These are phyloP conservation scores for Chrysosporium keratinophilum DNA, from an alignment of 2,329 filamentous ascomycete genomes.

Conservation along the genomic window DNA sequence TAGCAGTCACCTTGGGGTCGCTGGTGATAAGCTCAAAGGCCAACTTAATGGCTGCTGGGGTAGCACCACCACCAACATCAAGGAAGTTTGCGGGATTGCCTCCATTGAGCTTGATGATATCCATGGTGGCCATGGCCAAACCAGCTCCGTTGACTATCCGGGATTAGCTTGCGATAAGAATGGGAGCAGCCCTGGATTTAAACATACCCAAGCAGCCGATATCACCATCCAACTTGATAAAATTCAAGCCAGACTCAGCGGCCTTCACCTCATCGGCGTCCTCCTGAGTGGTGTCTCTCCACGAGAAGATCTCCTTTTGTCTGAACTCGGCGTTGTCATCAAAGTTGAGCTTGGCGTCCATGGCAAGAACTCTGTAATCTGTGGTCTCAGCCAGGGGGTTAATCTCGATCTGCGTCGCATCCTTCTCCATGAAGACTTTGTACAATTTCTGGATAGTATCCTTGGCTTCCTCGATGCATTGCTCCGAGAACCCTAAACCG, in stretches of 20 bases:
- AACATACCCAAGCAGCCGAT: conserved; percentile 71
- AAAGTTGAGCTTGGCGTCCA: conserved; percentile 98
- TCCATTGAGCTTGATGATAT: conserved; percentile 99
- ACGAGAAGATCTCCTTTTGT: conserved; percentile 89
- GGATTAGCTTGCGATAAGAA: not conserved
- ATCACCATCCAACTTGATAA: conserved; percentile 99
- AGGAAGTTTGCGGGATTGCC: conserved; percentile 96
- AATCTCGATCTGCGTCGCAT: conserved; percentile 98
- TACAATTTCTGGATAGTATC: conserved; percentile 98
- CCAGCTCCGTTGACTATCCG: conserved; percentile 80
- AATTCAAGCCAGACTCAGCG: conserved; percentile 88
- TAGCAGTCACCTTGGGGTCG: conserved; percentile 94
- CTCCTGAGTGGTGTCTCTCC: conserved; percentile 91
- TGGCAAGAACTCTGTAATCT: conserved; percentile 95
- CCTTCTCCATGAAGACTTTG: conserved; percentile 96
- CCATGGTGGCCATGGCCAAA: conserved; percentile 99
- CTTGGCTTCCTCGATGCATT: conserved; percentile 92
- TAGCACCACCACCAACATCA: conserved; percentile 95
- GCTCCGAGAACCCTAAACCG: conserved; percentile 92
- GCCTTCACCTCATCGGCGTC: conserved; percentile 96
- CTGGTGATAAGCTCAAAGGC: conserved; percentile 98
- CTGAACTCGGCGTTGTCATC: conserved; percentile 99
- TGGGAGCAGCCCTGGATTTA: not conserved
- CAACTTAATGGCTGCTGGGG: conserved; percentile 89
- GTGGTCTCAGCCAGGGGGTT: conserved; percentile 97